These are phyloP conservation scores for Apiotrichum gamsii DNA, from an alignment of 1,284 basidiomycete species.

Conservation along the genomic window DNA sequence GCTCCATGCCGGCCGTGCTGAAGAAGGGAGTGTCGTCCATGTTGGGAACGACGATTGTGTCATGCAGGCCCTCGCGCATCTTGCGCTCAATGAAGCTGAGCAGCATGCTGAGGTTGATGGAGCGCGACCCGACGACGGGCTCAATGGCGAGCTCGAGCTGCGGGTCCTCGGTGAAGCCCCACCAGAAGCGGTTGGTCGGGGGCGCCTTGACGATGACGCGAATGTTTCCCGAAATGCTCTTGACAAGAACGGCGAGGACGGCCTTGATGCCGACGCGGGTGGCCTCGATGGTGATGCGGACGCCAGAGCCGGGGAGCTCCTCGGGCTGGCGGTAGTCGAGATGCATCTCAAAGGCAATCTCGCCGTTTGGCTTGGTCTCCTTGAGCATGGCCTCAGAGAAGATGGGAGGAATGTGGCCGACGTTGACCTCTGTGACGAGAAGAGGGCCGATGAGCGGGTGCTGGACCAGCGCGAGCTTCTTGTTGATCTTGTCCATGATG, in stretches of 20 bases:
- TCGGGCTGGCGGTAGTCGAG: conserved; percentile 56
- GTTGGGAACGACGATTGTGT: conserved; percentile 90
- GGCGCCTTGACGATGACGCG: conserved; percentile 88
- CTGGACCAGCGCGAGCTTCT: conserved; percentile 85
- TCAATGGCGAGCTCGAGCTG: conserved; percentile 83
- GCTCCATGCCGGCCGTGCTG: conserved; percentile 60
- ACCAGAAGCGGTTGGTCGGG: conserved; percentile 94
- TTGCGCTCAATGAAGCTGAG: conserved; percentile 81
- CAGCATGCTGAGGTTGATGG: conserved; percentile 59
- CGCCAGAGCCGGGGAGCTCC: conserved; percentile 58
- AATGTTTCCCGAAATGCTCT: conserved; percentile 84
- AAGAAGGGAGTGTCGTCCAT: conserved; percentile 98
- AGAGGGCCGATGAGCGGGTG: conserved; percentile 78
- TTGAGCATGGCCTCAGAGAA: conserved; percentile 96
- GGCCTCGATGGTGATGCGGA: conserved; percentile 77
- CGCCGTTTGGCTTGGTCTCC: conserved; percentile 84
- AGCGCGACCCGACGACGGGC: conserved; percentile 79
- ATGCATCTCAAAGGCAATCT: conserved; percentile 81
- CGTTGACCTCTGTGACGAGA: conserved; percentile 77
- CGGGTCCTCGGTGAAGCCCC: conserved; percentile 89
- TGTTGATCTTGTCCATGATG: conserved; percentile 83
- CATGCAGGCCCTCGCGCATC: conserved; percentile 82
- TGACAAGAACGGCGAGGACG: conserved; percentile 74
- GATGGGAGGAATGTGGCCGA: conserved; percentile 71
- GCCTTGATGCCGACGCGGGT: conserved; percentile 83